Evolutionary conservation across 257 asterid species (phyloP).

Genomic region (Solanum virginianum): DNA sequence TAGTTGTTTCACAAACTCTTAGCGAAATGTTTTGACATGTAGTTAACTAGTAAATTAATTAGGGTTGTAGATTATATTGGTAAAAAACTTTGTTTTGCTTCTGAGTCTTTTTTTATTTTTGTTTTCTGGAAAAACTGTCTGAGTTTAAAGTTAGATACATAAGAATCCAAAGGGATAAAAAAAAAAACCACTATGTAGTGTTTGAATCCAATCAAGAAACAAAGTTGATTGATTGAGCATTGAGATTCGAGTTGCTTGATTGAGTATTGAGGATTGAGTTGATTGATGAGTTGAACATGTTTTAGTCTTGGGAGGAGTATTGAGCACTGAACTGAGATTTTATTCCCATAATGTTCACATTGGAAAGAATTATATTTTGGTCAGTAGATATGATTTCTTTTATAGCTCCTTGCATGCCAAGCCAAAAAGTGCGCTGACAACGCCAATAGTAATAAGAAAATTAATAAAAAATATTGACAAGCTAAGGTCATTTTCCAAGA

Average conservation of each 20-base stretch:
- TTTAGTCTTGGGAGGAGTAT: too few species aligned
- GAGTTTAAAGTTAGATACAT: neutral
- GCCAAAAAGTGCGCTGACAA: neutral
- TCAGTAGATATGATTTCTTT: neutral
- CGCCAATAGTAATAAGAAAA: neutral
- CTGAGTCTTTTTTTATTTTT: neutral
- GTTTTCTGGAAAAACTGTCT: neutral
- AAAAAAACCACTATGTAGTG: neutral
- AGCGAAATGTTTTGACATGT: too few species aligned
- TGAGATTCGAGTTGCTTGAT: too few species aligned
- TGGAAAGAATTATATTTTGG: neutral
- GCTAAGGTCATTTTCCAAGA: neutral
- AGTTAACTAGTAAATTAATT: too few species aligned
- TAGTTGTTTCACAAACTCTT: too few species aligned
- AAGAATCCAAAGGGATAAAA: neutral
- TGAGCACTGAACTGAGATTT: neutral
- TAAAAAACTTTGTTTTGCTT: neutral
- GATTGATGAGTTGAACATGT: too few species aligned
- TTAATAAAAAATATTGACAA: neutral
- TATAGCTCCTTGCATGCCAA: neutral
- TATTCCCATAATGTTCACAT: neutral
- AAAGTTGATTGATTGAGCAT: neutral
- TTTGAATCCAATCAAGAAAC: neutral
- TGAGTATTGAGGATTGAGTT: too few species aligned
- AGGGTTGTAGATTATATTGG: too few species aligned